Conservation (phyloP, 2,329 filamentous ascomycete genomes). For the Scytalidium lignicola region DNA sequence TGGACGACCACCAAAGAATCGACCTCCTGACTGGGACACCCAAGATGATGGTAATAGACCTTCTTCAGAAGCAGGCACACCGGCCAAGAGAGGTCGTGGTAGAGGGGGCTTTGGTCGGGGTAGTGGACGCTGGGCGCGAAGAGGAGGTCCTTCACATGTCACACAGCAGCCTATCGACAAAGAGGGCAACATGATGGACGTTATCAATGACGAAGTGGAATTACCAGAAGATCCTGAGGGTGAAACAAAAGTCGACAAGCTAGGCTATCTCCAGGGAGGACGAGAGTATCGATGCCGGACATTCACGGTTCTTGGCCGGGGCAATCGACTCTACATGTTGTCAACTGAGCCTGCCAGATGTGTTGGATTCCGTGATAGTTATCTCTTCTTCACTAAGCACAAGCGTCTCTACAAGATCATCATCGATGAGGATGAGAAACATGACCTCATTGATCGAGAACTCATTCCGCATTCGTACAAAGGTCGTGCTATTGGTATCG, state of each 20-base stretch:
- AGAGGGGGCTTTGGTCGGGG: conserved; percentile 50
- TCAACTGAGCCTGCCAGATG: conserved; percentile 96
- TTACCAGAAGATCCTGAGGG: conserved; percentile 83
- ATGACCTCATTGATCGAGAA: conserved; percentile 89
- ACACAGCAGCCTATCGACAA: conserved; percentile 86
- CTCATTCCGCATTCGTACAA: conserved; percentile 99
- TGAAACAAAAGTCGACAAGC: conserved; percentile 88
- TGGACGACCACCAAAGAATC: conserved; percentile 83
- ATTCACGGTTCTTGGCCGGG: conserved; percentile 82
- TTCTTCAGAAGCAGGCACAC: conserved; percentile 38
- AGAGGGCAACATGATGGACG: conserved; percentile 86
- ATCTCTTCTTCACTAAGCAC: conserved; percentile 98
- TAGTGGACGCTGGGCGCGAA: conserved; percentile 62
- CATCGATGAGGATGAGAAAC: conserved; percentile 94
- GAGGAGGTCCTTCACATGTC: conserved; percentile 65
- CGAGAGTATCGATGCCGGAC: conserved; percentile 94
- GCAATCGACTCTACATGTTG: conserved; percentile 90
- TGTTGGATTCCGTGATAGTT: conserved; percentile 95
- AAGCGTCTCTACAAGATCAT: conserved; percentile 96
- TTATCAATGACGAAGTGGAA: conserved; percentile 86
- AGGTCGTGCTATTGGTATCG: conserved; percentile 92
- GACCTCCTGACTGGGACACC: conserved; percentile 71
- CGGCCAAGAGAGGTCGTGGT: conserved; percentile 57
- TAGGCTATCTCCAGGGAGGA: conserved; percentile 74
- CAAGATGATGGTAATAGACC: conserved; percentile 38